phyloP scores from a whole-genome alignment of 768 basidiomycete species.

The Pleurotus sapidus region DNA sequence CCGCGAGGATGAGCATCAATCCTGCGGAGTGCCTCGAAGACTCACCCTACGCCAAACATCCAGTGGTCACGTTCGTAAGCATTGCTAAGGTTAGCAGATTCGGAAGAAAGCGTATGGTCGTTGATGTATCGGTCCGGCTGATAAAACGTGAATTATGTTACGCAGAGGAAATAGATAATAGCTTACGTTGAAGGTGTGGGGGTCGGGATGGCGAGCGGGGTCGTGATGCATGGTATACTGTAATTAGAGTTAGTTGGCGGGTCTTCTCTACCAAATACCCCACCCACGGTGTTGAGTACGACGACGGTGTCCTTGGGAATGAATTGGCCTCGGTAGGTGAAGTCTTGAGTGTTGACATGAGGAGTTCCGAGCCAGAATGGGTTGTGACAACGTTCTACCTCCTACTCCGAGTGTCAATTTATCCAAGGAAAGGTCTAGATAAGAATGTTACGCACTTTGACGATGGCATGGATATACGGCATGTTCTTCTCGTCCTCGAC shows the following conservation, averaged over 20 bases:
- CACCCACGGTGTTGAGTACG: conserved; percentile 32
- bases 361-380: conserved; percentile 40
- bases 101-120: conserved; percentile 33
- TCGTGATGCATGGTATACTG: conserved; percentile 35
- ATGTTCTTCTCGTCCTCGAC: conserved; percentile 28
- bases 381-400: conserved; percentile 33
- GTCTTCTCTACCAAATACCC: conserved; percentile 7
- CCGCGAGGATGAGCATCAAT: neutral
- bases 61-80: conserved; percentile 47
- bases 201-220: conserved; percentile 34
- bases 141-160: neutral
- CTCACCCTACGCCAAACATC: conserved; percentile 48
- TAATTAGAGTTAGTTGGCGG: conserved; percentile 2
- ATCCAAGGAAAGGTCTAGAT: neutral
- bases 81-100: conserved; percentile 40
- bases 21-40: neutral
- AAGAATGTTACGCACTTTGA: conserved; percentile 22
- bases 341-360: conserved; percentile 35
- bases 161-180: neutral
- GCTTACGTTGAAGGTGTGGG: conserved; percentile 30
- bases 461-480: conserved; percentile 32
- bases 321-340: conserved; percentile 36
- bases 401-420: conserved; percentile 17
- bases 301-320: conserved; percentile 38
- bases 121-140: conserved; percentile 44